Evolutionary conservation across 2,329 filamentous ascomycete species (phyloP), one percentile per base, ranked within the genome.

Genomic region (Cladosporium halotolerans): DNA sequence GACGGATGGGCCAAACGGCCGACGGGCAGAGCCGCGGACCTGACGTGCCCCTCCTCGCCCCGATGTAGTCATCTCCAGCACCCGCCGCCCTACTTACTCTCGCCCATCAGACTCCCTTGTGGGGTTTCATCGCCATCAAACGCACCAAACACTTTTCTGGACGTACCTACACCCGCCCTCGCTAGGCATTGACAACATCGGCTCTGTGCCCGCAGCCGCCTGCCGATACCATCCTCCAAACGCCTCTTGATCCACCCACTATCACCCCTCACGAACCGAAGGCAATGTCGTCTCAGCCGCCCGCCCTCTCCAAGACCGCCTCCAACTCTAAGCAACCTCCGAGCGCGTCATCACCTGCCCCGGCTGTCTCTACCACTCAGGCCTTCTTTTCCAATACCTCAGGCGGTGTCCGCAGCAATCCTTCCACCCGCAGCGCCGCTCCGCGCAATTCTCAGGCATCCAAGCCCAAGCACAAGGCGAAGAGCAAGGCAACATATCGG

Each of bases 391-490:
- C 70, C 53, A 68, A 68, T 59, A 70, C 73, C 63, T 71, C 68
- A 61, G 70, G 71, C 51, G 71, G 75, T 60, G 70, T 70, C 56
- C 70, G 73, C 60, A 66, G 68, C 61, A 58, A 60, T 55, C 58
- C 56, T 46, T 56, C 56, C 43, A 55, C 54, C 47, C 48, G 58
- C 28, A 58, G 56, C 45, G 66, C 72, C 19, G 69, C 80, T 45
- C 82, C 88, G 48, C 81, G 91, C 63, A 95, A 88, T 71, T 83
- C 79, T 50, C 92, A 97, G 73, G 76, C 75, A 42, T 77, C 80
- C 50, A 86, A 86, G 70, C 91, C 85, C 68, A 89, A 93, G 70
- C 89, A 96, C 73, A 90, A 89, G 68, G 83, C 82, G 59, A 87
- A 90, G 66, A 85, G 85, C 64, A 84, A 85, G 66, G 45, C 45